Evolutionary conservation across 176 grass and related monocot genomes (phyloP).

Genomic region (Areca catechu): DNA sequence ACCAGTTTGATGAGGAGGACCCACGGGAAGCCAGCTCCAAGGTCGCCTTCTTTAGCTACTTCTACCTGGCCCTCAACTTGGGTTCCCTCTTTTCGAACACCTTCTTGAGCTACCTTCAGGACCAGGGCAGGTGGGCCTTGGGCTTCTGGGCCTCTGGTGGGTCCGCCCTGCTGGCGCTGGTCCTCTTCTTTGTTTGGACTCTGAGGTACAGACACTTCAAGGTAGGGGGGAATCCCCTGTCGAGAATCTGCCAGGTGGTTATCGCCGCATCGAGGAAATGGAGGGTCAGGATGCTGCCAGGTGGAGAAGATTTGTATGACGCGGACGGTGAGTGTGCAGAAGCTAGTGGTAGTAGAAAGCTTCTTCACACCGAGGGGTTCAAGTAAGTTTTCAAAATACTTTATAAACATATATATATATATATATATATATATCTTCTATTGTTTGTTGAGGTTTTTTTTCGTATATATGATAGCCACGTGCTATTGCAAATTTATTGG

Average conservation of each 20-base stretch:
- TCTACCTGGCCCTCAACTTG: slow-evolving; percentile 16
- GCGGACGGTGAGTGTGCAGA: background rate
- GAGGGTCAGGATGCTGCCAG: background rate
- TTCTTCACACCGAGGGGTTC: slow-evolving; percentile 2
- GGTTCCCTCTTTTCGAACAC: slow-evolving; percentile 17
- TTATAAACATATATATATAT: too few relatives aligned
- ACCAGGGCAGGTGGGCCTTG: slow-evolving; percentile 10
- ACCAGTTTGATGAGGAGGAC: slow-evolving; percentile 18
- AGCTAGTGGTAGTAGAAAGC: slow-evolving; percentile 1
- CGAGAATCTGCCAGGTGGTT: slow-evolving; percentile 8
- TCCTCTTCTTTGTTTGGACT: background rate
- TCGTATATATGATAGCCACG: too few relatives aligned
- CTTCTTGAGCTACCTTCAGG: slow-evolving; percentile 5
- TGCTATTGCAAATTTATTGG: too few relatives aligned
- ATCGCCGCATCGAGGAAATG: slow-evolving; percentile 8
- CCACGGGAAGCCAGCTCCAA: background rate
- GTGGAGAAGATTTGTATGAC: slow-evolving; percentile 1
- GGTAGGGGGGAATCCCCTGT: slow-evolving; percentile 2
- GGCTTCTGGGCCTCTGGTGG: slow-evolving; percentile 8
- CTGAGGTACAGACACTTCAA: slow-evolving; percentile 5
- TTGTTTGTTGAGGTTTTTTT: too few relatives aligned
- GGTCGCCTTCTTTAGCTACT: slow-evolving; percentile 17
- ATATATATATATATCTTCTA: too few relatives aligned
- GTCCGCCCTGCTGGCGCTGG: background rate
- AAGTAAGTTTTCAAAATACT: background rate